A percentile compares a stretch with the other conserved stretches of the same genome.
phyloP scores from a whole-genome alignment of 2,329 filamentous ascomycete genomes.

The Fusarium transvaalense region DNA sequence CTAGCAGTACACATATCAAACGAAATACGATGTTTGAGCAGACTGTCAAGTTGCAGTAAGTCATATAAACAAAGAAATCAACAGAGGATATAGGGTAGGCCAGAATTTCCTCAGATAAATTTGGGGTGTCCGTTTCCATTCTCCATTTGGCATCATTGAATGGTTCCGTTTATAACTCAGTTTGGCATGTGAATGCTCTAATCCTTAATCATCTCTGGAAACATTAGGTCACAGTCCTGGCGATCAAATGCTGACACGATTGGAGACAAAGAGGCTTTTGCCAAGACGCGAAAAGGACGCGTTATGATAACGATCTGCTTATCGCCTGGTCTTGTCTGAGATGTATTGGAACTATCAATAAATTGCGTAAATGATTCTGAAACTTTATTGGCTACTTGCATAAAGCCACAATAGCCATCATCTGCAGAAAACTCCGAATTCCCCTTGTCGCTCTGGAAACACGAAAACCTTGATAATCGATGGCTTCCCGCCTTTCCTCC shows the following conservation, averaged over 20 bases:
- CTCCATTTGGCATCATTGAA: background rate
- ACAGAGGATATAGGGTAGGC: too few species aligned
- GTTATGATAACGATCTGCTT: background rate
- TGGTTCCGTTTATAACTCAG: too few species aligned
- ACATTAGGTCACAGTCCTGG: background rate
- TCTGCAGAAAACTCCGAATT: background rate
- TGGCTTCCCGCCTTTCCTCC: background rate
- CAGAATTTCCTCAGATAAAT: too few species aligned
- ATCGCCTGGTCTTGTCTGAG: background rate
- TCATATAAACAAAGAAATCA: too few species aligned
- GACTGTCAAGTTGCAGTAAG: too few species aligned
- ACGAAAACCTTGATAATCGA: slow-evolving; percentile 5
- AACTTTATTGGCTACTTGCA: background rate
- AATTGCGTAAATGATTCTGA: background rate
- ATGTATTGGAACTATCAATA: background rate
- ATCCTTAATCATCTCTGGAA: too few species aligned
- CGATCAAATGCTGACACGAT: background rate
- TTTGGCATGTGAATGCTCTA: too few species aligned
- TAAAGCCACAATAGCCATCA: slow-evolving; percentile 3
- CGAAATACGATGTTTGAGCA: too few species aligned
- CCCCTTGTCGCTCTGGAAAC: slow-evolving; percentile 27
- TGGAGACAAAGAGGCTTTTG: background rate
- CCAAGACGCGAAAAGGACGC: background rate
- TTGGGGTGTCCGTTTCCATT: too few species aligned
- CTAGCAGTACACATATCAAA: too few species aligned